Conservation (phyloP, 108 stramenopile species). For the Stephanodiscus minutulus region DNA sequence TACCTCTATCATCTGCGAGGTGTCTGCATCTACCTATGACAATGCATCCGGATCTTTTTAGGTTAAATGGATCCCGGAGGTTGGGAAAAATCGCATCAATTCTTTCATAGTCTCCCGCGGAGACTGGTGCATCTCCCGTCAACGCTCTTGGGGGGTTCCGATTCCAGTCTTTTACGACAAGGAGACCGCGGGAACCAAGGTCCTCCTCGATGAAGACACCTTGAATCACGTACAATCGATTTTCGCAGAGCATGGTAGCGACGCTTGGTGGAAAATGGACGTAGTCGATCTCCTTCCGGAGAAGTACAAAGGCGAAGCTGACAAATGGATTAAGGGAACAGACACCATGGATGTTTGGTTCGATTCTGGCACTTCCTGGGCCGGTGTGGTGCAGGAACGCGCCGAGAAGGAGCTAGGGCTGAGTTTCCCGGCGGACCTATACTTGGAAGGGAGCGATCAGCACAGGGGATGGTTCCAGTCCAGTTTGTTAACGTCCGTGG, state of each 20-base stretch:
- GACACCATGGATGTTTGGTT: constrained; percentile 99
- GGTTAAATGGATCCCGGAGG: constrained; percentile 94
- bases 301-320: constrained; percentile 77
- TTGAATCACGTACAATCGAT: constrained; percentile 82
- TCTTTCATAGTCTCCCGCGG: constrained; percentile 86
- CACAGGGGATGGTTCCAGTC: constrained; percentile 99
- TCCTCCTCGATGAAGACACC: constrained; percentile 87
- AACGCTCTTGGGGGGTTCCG: constrained; percentile 98
- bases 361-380: constrained; percentile 98
- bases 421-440: constrained; percentile 88
- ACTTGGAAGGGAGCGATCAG: constrained; percentile 95
- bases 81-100: constrained; percentile 92
- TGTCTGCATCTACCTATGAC: neutral
- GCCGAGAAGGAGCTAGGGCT: constrained; percentile 69
- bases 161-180: constrained; percentile 96
- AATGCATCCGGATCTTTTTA: constrained; percentile 60
- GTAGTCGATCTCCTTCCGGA: constrained; percentile 90
- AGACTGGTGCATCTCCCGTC: constrained; percentile 99
- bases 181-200: constrained; percentile 77
- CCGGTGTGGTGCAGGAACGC: constrained; percentile 86
- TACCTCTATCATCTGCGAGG: neutral
- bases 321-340: constrained; percentile 93
- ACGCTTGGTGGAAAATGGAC: constrained; percentile 97
- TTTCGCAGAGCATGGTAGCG: constrained; percentile 91
- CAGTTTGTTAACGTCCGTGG: constrained; percentile 94